These are phyloP conservation scores for Draba incana DNA, from an alignment of 345 rosid genomes.

Conservation along the genomic window DNA sequence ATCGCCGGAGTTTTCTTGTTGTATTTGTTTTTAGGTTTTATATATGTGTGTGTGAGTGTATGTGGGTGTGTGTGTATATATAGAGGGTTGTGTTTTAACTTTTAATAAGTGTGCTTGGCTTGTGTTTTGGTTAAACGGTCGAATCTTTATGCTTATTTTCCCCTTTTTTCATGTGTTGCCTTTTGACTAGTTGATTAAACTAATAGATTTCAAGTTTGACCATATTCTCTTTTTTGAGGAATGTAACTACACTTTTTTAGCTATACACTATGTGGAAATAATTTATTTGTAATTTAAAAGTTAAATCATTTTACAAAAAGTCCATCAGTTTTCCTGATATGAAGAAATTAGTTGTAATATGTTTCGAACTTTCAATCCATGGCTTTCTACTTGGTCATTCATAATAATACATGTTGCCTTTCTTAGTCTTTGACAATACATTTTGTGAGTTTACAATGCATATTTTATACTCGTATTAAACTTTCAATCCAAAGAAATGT, in stretches of 20 bases:
- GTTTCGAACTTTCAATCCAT: background rate
- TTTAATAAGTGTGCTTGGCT: conserved; percentile 25
- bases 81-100: conserved; percentile 1
- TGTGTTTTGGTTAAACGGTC: conserved; percentile 35
- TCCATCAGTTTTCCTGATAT: background rate
- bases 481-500: too few relatives aligned
- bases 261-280: background rate
- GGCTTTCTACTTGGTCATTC: background rate
- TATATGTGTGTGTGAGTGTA: background rate
- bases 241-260: background rate
- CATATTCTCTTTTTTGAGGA: conserved; percentile 38
- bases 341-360: background rate
- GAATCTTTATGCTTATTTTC: conserved; percentile 32
- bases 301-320: background rate
- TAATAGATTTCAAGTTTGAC: conserved; percentile 37
- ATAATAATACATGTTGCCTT: too few relatives aligned
- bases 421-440: background rate
- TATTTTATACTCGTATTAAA: background rate
- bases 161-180: conserved; percentile 23
- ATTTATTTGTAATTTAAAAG: conserved; percentile 3
- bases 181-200: conserved; percentile 29
- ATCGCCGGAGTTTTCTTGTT: conserved; percentile 30
- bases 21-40: background rate
- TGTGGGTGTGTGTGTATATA: conserved; percentile 17
- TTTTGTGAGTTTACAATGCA: background rate